phyloP scores from a whole-genome alignment of 805 yeast genomes.

The Sugiyamaella smithiae region DNA sequence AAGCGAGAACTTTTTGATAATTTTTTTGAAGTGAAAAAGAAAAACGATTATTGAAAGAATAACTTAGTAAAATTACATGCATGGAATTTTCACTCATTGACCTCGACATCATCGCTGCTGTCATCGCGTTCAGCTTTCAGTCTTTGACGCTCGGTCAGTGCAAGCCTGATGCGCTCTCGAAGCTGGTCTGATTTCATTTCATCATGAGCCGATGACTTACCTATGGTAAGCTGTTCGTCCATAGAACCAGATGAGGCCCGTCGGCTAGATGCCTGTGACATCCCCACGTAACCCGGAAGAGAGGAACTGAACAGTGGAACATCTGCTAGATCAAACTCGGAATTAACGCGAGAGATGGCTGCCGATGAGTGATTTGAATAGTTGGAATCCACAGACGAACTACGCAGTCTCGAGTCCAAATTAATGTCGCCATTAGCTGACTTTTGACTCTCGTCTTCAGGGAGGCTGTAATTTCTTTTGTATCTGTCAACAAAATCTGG shows the following conservation, averaged over 20 bases:
- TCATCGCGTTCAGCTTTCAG: not conserved
- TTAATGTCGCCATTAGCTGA: constrained; percentile 9
- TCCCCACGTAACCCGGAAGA: not conserved
- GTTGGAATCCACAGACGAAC: constrained; percentile 11
- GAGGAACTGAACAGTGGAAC: constrained; percentile 57
- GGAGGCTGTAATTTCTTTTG: not conserved
- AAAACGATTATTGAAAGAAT: too few relatives aligned
- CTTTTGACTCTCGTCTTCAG: too few relatives aligned
- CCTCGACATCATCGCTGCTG: too few relatives aligned
- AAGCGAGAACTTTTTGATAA: too few relatives aligned
- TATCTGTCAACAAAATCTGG: constrained; percentile 64
- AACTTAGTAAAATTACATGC: too few relatives aligned
- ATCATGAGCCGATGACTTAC: not conserved
- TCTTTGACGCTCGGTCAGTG: constrained; percentile 23
- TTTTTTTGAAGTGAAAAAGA: too few relatives aligned
- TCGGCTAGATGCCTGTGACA: not conserved
- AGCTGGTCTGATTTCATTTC: not conserved
- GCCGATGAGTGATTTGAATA: constrained; percentile 39
- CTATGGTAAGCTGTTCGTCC: not conserved
- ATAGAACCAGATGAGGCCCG: not conserved
- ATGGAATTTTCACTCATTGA: too few relatives aligned
- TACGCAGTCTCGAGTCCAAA: constrained; percentile 8
- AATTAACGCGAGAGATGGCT: constrained; percentile 60
- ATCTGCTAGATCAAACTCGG: constrained; percentile 59
- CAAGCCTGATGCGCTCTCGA: constrained; percentile 24